A percentile compares a stretch with the other conserved stretches of the same genome.
Evolutionary conservation across 106 monocot species (phyloP).

Genomic region (Posidonia australis): DNA sequence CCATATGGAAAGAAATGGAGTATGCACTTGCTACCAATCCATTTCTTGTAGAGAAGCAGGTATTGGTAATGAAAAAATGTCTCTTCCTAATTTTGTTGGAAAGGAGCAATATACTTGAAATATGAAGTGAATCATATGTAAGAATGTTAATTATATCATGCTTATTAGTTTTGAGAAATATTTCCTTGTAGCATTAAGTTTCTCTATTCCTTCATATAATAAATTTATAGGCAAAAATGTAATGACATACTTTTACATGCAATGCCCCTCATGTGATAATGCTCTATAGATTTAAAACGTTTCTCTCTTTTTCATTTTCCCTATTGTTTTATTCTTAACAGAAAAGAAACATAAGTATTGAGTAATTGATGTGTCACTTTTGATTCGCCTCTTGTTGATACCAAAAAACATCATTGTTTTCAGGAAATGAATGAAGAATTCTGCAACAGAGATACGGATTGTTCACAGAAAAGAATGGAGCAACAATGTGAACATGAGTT

Average conservation of each 20-base stretch:
- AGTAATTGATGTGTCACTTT: not conserved
- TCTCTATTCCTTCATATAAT: not conserved
- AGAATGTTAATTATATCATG: not conserved
- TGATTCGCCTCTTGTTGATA: not conserved
- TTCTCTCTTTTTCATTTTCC: not conserved
- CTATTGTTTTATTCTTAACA: not conserved
- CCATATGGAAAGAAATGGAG: conserved; percentile 79
- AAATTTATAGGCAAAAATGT: not conserved
- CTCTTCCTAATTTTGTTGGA: not conserved
- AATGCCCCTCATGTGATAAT: not conserved
- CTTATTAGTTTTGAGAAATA: not conserved
- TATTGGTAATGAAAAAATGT: conserved; percentile 3
- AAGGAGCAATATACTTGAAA: not conserved
- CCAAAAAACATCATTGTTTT: not conserved
- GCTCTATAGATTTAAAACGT: not conserved
- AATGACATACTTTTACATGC: too few species aligned
- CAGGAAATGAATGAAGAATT: conserved; percentile 22
- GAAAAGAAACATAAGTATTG: not conserved
- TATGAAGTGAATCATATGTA: not conserved
- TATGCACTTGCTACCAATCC: conserved; percentile 34
- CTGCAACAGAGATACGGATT: not conserved
- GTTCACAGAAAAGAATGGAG: conserved; percentile 13
- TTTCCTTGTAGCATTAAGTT: not conserved
- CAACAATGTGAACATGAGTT: conserved; percentile 46
- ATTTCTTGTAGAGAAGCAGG: conserved; percentile 46